Base-by-base conservation (phyloP, 306 rosid species). In the Quercus glauca region DNA sequence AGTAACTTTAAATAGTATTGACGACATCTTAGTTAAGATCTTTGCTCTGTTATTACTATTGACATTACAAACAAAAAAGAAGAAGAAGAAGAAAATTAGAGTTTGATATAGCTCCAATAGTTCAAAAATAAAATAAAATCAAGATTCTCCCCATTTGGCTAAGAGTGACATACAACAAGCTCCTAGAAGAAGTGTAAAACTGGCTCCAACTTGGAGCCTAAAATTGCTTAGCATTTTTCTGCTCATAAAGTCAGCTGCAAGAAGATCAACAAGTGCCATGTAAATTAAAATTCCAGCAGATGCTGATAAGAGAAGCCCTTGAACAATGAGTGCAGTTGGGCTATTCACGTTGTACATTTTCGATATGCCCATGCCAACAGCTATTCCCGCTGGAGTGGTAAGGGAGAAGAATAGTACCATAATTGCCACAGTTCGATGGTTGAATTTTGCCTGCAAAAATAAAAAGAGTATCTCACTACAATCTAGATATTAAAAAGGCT, bases 261-360 rank as follows among this genome's bases (percentile, higher is more conserved):
- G 83, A 79, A 87, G 90, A 80, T 90, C 91, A 85, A 89, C 95
- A 58, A 92, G 84, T 58, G 97, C 91, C 94, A 89, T 90, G 83
- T 81, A 87, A 33, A 86, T 87, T 12, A 90, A 80, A 43, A 92
- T 81, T 76, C 97, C 94, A 58, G 91, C 89, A 4, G 97, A 92
- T 49, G 90, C 87, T 67, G 94, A 87, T 75, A 90, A 86, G 51
- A 90, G 84, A 64, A 83, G 2, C 43, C 94, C 97, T 79, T 87
- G 88, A 53, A 88, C 86, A 56, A 87, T 79, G 10, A 86, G 69
- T 5, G 91, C 87, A 41, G 82, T 84, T 75, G 88, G 82, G 74
- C 90, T 86, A 6, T 31, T 89, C 53, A 76, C 87, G 31, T 79
- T 31, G 78, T 90, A 92, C 6, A 78, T 64, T 2, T 78, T 85